phyloP scores from a whole-genome alignment of 2,329 filamentous ascomycete genomes.

The Diaporthe destruens region DNA sequence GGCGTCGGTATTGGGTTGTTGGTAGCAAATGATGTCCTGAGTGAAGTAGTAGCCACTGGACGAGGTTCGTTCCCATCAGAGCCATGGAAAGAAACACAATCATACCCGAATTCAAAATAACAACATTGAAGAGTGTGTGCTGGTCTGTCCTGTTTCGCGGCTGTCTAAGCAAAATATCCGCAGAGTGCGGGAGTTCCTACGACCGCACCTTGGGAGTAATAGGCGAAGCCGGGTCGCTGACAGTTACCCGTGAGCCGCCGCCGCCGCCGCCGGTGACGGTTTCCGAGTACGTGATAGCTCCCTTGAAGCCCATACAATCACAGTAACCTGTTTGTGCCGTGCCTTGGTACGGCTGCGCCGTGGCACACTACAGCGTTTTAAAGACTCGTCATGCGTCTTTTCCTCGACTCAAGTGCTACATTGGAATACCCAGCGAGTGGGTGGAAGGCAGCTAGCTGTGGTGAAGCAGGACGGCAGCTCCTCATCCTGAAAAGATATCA shows the following conservation, averaged over 20 bases:
- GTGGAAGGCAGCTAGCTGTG: no score
- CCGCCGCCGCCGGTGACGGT: background rate
- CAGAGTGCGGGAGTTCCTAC: background rate
- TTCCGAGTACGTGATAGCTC: no score
- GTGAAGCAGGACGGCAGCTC: no score
- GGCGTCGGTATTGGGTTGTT: conserved; percentile 32
- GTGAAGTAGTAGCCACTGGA: conserved; percentile 13
- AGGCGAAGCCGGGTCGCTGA: background rate
- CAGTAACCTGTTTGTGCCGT: background rate
- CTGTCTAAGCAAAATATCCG: background rate
- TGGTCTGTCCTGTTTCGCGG: background rate
- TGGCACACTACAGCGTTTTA: background rate
- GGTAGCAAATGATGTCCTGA: conserved; percentile 28
- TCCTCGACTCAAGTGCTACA: no score
- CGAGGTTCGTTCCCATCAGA: conserved; percentile 15
- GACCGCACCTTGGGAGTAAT: background rate
- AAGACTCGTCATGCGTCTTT: background rate
- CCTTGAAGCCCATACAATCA: no score
- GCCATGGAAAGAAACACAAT: conserved; percentile 17
- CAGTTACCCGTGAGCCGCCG: no score
- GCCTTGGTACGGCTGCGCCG: background rate
- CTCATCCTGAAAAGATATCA: no score
- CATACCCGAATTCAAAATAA: conserved; percentile 19
- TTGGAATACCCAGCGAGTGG: no score
- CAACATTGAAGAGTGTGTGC: background rate